Conservation (phyloP, 2,329 filamentous ascomycete species). For the Clonostachys sp. region DNA sequence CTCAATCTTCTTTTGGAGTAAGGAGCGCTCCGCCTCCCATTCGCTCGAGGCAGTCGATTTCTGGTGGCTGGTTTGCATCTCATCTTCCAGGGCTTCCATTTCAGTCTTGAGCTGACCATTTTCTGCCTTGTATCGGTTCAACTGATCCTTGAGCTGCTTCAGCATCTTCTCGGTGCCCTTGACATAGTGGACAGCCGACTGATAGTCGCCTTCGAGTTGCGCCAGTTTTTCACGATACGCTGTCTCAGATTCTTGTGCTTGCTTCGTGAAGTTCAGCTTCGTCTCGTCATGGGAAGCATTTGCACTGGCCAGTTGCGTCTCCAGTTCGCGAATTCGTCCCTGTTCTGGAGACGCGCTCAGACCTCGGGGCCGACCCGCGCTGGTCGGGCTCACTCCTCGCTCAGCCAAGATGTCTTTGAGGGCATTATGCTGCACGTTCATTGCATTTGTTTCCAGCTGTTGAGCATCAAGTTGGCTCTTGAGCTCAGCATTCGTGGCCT, state of each 20-base stretch:
- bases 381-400: constrained; percentile 76
- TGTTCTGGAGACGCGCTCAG: constrained; percentile 78
- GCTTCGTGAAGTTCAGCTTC: constrained; percentile 69
- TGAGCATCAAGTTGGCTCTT: constrained; percentile 79
- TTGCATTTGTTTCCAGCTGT: constrained; percentile 89
- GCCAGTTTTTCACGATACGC: constrained; percentile 89
- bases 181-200: constrained; percentile 96
- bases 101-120: constrained; percentile 81
- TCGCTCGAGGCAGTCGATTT: constrained; percentile 42
- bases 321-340: constrained; percentile 74
- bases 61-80: constrained; percentile 27
- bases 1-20: constrained; percentile 65
- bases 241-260: constrained; percentile 81
- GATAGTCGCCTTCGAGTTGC: constrained; percentile 94
- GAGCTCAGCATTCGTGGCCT: constrained; percentile 75
- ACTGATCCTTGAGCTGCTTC: constrained; percentile 95
- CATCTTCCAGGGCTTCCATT: constrained; percentile 63
- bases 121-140: constrained; percentile 85
- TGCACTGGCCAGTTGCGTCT: constrained; percentile 77
- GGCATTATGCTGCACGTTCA: constrained; percentile 86
- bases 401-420: constrained; percentile 90
- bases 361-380: constrained; percentile 65
- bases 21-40: constrained; percentile 72
- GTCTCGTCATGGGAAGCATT: constrained; percentile 81
- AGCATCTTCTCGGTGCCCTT: constrained; percentile 99